Evolutionary conservation across 2,329 filamentous ascomycete genomes (phyloP).

Genomic region (Ophiocordyceps sinensis): DNA sequence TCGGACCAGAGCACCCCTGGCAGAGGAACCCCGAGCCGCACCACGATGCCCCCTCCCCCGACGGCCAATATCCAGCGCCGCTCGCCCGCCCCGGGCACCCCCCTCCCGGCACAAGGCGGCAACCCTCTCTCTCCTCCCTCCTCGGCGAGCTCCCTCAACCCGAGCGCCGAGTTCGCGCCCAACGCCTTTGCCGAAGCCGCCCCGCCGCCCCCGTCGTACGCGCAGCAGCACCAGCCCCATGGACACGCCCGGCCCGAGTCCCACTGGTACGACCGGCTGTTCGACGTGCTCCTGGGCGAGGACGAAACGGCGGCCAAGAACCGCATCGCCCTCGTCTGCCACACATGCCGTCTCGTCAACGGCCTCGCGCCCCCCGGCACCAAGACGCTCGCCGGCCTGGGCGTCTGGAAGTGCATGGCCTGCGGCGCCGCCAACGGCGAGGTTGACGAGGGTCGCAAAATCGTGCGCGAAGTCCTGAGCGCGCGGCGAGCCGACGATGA

Average conservation of each 20-base stretch:
- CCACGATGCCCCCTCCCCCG: constrained; percentile 39
- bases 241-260: constrained; percentile 19
- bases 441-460: constrained; percentile 59
- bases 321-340: constrained; percentile 75
- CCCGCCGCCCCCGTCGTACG: constrained; percentile 7
- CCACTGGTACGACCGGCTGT: constrained; percentile 88
- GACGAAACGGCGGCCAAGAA: constrained; percentile 91
- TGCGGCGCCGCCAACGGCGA: constrained; percentile 74
- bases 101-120: not conserved
- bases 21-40: constrained; percentile 20
- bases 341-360: constrained; percentile 74
- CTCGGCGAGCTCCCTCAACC: constrained; percentile 17
- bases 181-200: constrained; percentile 34
- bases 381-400: constrained; percentile 61
- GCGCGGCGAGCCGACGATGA: not conserved
- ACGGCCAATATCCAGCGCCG: constrained; percentile 46
- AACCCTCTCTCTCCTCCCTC: constrained; percentile 11
- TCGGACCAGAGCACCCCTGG: constrained; percentile 2
- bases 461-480: constrained; percentile 49
- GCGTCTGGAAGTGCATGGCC: constrained; percentile 77
- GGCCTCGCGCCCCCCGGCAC: constrained; percentile 88
- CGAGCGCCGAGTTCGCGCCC: constrained; percentile 54
- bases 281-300: constrained; percentile 85
- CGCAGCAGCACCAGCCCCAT: constrained; percentile 2
- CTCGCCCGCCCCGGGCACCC: constrained; percentile 7